Conservation (phyloP, 2,329 filamentous ascomycete species). For the Aotearoamyces nothofagi region DNA sequence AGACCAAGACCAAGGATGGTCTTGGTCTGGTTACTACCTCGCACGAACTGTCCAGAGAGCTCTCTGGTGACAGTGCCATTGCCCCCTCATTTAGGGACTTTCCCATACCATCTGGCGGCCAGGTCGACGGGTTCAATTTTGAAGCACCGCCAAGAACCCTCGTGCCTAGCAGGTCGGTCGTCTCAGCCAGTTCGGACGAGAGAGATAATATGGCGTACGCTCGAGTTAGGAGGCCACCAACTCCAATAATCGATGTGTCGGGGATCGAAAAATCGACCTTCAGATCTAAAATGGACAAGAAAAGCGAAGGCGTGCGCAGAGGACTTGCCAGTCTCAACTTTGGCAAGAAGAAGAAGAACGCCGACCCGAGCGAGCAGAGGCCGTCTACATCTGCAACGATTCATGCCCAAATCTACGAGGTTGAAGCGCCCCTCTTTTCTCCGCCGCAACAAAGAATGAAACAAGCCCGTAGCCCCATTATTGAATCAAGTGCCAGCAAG, state of each 20-base stretch:
- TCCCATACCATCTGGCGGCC: not conserved
- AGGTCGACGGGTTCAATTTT: not conserved
- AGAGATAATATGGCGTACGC: constrained; percentile 9
- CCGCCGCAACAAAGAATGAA: not conserved
- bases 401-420: constrained; percentile 1
- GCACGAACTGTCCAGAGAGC: not conserved
- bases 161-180: constrained; percentile 2
- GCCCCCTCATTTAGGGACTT: not conserved
- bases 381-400: constrained; percentile 7
- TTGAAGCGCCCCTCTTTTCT: not conserved
- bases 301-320: constrained; percentile 36
- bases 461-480: not conserved
- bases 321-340: constrained; percentile 37
- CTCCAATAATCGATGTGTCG: constrained; percentile 25
- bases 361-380: constrained; percentile 4
- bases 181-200: constrained; percentile 3
- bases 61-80: not conserved
- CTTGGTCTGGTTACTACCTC: not conserved
- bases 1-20: constrained; percentile 26
- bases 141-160: not conserved
- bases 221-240: constrained; percentile 8
- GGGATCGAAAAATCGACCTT: constrained; percentile 40
- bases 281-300: constrained; percentile 35
- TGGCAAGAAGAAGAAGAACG: constrained; percentile 27
- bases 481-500: too few species aligned